Percentiles rank a stretch among this genome's conserved stretches.
Conservation (phyloP, 2,329 filamentous ascomycete genomes). For the Diaporthe humulicola region DNA sequence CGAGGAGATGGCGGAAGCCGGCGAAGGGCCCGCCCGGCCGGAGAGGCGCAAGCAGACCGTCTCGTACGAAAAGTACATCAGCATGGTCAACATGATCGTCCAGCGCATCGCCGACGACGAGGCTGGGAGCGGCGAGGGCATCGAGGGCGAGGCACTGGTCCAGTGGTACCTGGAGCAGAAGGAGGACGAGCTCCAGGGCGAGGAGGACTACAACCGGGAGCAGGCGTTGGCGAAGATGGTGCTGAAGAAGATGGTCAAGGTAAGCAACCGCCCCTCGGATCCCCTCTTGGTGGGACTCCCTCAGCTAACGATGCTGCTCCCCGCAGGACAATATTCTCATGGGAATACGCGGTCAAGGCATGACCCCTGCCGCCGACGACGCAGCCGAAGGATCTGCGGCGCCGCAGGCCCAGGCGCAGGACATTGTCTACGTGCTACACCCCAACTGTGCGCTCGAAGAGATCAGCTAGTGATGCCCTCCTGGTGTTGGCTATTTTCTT, state of each 20-base stretch:
- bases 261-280: slow-evolving; percentile 58
- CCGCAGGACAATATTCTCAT: slow-evolving; percentile 89
- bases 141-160: slow-evolving; percentile 84
- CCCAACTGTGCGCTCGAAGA: slow-evolving; percentile 91
- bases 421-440: slow-evolving; percentile 88
- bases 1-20: slow-evolving; percentile 44
- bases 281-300: neutral
- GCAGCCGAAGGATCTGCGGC: slow-evolving; percentile 60
- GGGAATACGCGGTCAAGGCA: slow-evolving; percentile 77
- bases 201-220: slow-evolving; percentile 86
- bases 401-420: slow-evolving; percentile 52
- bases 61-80: slow-evolving; percentile 94
- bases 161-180: slow-evolving; percentile 94
- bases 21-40: slow-evolving; percentile 34
- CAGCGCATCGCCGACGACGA: slow-evolving; percentile 89
- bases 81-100: slow-evolving; percentile 89
- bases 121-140: slow-evolving; percentile 79
- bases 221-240: slow-evolving; percentile 83
- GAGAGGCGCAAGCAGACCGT: slow-evolving; percentile 81
- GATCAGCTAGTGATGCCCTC: slow-evolving; percentile 43
- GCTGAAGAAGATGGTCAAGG: slow-evolving; percentile 95
- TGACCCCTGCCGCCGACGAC: slow-evolving; percentile 59
- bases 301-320: slow-evolving; percentile 46
- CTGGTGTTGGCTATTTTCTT: neutral
- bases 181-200: slow-evolving; percentile 83